Conservation (phyloP, 129 eudicot species). For the Pittosporum tobira region DNA sequence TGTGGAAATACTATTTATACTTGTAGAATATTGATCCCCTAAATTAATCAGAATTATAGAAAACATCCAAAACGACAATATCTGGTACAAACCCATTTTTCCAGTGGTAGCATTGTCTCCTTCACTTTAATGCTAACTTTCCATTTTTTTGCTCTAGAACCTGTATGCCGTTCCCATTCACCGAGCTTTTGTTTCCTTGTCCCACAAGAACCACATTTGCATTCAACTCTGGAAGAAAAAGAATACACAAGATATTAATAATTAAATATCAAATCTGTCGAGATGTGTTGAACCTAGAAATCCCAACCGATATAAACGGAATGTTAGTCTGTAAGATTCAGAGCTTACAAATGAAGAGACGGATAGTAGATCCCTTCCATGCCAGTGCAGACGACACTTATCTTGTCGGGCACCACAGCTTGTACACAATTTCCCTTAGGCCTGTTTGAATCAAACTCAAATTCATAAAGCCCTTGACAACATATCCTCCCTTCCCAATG, state of each 20-base stretch:
- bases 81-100: constrained; percentile 54
- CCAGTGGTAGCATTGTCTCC: constrained; percentile 47
- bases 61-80: background rate
- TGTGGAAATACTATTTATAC: too few species aligned
- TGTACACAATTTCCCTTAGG: constrained; percentile 24
- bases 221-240: constrained; percentile 51
- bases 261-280: background rate
- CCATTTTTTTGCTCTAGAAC: constrained; percentile 85
- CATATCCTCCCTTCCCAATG: too few species aligned
- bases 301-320: background rate
- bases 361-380: constrained; percentile 74
- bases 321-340: background rate
- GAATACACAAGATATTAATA: background rate
- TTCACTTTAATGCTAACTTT: constrained; percentile 71
- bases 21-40: too few species aligned
- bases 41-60: background rate
- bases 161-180: constrained; percentile 94
- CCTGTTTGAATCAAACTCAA: constrained; percentile 25
- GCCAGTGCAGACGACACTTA: constrained; percentile 69
- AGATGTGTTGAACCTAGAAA: background rate
- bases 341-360: constrained; percentile 59
- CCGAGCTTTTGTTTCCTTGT: constrained; percentile 48
- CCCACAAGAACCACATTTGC: constrained; percentile 91
- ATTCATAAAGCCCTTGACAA: background rate
- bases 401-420: constrained; percentile 45